Percentiles rank a stretch among this genome's conserved stretches.
Conservation (phyloP, 257 asterid genomes). For the Rehmannia glutinosa region DNA sequence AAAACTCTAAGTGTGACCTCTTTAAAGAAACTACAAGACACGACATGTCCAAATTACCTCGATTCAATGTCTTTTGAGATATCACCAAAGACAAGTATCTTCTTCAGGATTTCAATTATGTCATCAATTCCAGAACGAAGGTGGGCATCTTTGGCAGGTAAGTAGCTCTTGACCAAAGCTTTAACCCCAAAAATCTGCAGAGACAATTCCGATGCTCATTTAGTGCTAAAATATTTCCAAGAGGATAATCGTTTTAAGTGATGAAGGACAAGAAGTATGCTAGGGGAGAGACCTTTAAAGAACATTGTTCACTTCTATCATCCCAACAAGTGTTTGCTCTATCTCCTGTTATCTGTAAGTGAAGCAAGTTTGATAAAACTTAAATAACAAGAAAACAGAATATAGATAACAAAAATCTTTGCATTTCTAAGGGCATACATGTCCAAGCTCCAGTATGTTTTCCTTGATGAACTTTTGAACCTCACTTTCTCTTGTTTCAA, state of each 20-base stretch:
- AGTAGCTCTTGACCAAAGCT: slow-evolving; percentile 84
- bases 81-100: slow-evolving; percentile 67
- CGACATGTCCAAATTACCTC: slow-evolving; percentile 44
- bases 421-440: slow-evolving; percentile 43
- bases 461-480: slow-evolving; percentile 69
- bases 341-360: slow-evolving; percentile 50
- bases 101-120: slow-evolving; percentile 57
- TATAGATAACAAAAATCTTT: background rate
- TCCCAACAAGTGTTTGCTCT: slow-evolving; percentile 60
- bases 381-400: background rate
- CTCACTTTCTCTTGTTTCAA: slow-evolving; percentile 88
- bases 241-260: background rate
- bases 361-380: slow-evolving; percentile 13
- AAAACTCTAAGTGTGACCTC: background rate
- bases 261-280: slow-evolving; percentile 6
- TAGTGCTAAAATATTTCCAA: slow-evolving; percentile 7
- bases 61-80: slow-evolving; percentile 56
- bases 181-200: slow-evolving; percentile 81
- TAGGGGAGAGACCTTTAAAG: slow-evolving; percentile 58
- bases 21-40: background rate
- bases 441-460: slow-evolving; percentile 57
- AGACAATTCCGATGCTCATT: background rate
- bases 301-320: slow-evolving; percentile 71
- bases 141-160: slow-evolving; percentile 83
- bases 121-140: slow-evolving; percentile 72